phyloP scores from a whole-genome alignment of 2,329 filamentous ascomycete genomes.

The Chaetomium sp. region DNA sequence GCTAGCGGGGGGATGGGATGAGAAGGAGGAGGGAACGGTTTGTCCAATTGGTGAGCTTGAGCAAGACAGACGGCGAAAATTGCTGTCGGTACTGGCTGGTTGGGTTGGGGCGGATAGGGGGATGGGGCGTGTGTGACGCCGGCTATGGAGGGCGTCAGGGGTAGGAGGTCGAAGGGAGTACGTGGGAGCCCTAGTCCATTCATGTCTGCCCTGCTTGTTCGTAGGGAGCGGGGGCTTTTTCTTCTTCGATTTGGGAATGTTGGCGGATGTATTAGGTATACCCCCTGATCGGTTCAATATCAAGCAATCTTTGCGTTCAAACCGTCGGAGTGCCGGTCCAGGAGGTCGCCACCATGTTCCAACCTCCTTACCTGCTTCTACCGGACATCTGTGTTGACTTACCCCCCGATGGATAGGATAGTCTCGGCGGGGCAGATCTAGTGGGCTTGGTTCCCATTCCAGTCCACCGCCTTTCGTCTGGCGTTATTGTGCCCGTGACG shows the following conservation, averaged over 20 bases:
- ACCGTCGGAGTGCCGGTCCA: neutral
- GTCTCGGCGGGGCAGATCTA: neutral
- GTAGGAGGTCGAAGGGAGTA: neutral
- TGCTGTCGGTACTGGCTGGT: neutral
- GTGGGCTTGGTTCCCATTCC: neutral
- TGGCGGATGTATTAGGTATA: constrained; percentile 11
- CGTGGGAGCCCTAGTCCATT: neutral
- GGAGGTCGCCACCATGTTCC: neutral
- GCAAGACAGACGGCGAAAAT: neutral
- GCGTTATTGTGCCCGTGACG: neutral
- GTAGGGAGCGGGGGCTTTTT: neutral
- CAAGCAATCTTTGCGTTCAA: neutral
- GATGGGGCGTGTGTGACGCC: neutral
- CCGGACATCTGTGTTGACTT: neutral
- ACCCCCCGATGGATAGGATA: too few species aligned
- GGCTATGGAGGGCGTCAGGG: neutral
- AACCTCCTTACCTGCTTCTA: neutral
- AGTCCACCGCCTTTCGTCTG: neutral
- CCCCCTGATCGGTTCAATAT: constrained; percentile 12
- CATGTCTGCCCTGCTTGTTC: neutral
- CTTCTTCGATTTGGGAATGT: constrained; percentile 1
- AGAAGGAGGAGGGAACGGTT: neutral
- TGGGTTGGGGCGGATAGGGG: neutral
- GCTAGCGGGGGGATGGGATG: neutral
- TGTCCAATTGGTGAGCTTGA: neutral